These are phyloP conservation scores for Pisolithus thermaeus DNA, from an alignment of 1,284 basidiomycete genomes.

Conservation along the genomic window DNA sequence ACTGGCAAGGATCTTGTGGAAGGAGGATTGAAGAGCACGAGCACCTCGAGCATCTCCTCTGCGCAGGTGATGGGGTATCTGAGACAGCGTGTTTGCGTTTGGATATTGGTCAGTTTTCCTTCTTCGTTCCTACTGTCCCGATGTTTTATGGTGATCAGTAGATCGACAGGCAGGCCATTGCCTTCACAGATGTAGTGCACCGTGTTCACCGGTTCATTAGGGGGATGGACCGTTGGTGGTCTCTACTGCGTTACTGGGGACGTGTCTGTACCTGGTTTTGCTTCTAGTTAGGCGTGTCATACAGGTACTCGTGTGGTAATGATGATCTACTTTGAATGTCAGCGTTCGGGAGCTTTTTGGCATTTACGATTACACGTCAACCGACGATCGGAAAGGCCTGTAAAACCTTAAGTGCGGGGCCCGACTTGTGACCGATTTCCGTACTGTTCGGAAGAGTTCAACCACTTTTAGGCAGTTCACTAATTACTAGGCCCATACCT, in stretches of 20 bases:
- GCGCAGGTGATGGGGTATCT: constrained; percentile 29
- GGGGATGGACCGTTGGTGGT: neutral
- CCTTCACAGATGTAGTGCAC: neutral
- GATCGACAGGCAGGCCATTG: neutral
- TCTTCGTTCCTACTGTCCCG: no score
- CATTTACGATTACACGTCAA: no score
- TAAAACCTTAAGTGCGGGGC: no score
- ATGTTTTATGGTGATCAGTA: neutral
- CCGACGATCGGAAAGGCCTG: no score
- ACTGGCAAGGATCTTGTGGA: constrained; percentile 36
- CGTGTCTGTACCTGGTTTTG: neutral
- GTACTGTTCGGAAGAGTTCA: no score
- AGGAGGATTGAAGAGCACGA: constrained; percentile 33
- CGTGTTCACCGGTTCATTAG: neutral
- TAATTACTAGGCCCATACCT: no score
- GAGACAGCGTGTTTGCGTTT: constrained; percentile 36
- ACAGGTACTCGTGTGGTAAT: neutral
- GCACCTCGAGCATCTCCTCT: constrained; percentile 30
- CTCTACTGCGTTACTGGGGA: neutral
- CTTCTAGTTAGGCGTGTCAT: neutral
- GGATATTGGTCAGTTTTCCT: constrained; percentile 31
- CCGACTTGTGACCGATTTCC: no score
- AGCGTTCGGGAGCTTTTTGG: no score
- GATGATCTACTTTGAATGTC: no score
- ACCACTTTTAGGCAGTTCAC: no score